A percentile compares a stretch with the other conserved stretches of the same genome.
phyloP scores from a whole-genome alignment of 2,329 filamentous ascomycete genomes.

The Aspergillus sp. region DNA sequence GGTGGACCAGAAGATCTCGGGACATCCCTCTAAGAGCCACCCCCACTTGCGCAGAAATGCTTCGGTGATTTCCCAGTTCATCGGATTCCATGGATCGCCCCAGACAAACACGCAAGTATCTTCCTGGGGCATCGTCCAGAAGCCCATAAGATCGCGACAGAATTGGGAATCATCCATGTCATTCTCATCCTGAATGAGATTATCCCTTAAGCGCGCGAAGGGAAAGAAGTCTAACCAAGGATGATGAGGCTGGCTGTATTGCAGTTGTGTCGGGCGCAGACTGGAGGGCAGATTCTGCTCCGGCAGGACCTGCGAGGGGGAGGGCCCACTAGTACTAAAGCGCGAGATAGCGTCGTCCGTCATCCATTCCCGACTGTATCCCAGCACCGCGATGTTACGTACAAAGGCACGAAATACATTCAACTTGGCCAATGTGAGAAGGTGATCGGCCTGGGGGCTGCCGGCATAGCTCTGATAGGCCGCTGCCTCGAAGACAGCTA shows the following conservation, averaged over 20 bases:
- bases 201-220: constrained; percentile 3
- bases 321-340: neutral
- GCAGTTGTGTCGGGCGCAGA: neutral
- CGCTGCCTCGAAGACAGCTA: constrained; percentile 17
- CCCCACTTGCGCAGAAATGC: neutral
- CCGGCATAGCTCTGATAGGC: constrained; percentile 25
- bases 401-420: constrained; percentile 40
- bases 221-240: constrained; percentile 15
- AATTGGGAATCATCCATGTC: neutral
- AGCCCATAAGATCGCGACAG: neutral
- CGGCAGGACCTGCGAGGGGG: neutral
- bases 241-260: constrained; percentile 7
- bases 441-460: constrained; percentile 31
- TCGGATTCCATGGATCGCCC: constrained; percentile 1
- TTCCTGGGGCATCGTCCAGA: neutral
- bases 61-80: constrained; percentile 6
- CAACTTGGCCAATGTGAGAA: constrained; percentile 35
- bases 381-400: constrained; percentile 30
- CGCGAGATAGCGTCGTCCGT: neutral
- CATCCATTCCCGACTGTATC: constrained; percentile 14
- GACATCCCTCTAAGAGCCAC: neutral
- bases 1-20: neutral
- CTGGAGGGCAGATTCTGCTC: neutral
- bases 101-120: neutral
- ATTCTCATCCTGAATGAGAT: constrained; percentile 6